phyloP scores from a whole-genome alignment of 2,329 filamentous ascomycete genomes.

The Fusarium stilboides region DNA sequence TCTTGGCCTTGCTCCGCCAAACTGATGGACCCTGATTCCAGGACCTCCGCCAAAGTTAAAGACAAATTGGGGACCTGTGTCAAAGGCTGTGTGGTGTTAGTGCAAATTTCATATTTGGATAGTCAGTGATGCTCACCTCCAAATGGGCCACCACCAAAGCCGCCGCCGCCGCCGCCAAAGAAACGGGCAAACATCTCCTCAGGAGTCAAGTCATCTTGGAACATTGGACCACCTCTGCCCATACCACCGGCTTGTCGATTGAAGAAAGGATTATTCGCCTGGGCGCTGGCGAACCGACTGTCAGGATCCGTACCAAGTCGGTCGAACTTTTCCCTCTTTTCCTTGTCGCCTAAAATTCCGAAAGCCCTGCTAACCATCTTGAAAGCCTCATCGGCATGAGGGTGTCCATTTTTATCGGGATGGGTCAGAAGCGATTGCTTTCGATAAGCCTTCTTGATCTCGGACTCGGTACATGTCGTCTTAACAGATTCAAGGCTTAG shows the following conservation, averaged over 20 bases:
- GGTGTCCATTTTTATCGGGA: slow-evolving; percentile 98
- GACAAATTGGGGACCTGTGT: slow-evolving; percentile 88
- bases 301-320: slow-evolving; percentile 93
- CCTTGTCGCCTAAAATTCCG: slow-evolving; percentile 90
- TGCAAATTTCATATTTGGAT: background rate
- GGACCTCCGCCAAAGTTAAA: slow-evolving; percentile 96
- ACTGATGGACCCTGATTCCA: slow-evolving; percentile 94
- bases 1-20: slow-evolving; percentile 84
- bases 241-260: slow-evolving; percentile 62
- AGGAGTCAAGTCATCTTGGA: slow-evolving; percentile 92
- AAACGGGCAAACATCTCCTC: slow-evolving; percentile 98
- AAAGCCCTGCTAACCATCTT: slow-evolving; percentile 98
- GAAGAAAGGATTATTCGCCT: slow-evolving; percentile 76
- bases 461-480: slow-evolving; percentile 78
- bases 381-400: slow-evolving; percentile 96
- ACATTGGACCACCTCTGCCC: slow-evolving; percentile 73
- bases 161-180: slow-evolving; percentile 80
- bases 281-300: slow-evolving; percentile 80
- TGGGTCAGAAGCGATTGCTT: slow-evolving; percentile 95
- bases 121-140: slow-evolving; percentile 55
- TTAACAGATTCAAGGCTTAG: slow-evolving; percentile 78
- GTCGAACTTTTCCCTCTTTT: slow-evolving; percentile 89
- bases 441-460: slow-evolving; percentile 98
- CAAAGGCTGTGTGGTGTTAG: slow-evolving; percentile 69
- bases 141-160: slow-evolving; percentile 73